Base-by-base conservation (phyloP, 139 green algal species). In the Closterium sp. region DNA sequence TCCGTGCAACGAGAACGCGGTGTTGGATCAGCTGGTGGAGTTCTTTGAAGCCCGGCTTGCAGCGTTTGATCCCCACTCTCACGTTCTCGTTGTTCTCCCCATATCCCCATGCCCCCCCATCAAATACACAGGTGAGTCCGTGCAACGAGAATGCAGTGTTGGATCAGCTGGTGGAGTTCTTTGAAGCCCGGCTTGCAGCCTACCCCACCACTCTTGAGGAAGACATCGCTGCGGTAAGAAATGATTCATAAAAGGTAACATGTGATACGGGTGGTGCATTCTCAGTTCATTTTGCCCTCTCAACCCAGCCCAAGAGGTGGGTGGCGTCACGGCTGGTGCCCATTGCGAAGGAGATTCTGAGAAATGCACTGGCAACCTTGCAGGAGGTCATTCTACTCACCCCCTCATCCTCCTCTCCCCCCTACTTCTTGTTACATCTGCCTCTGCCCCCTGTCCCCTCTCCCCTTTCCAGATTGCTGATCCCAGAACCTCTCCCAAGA, bases 181-280 rank as follows among this genome's bases (percentile, higher is more conserved):
- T 98, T 21, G 89, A 96, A 34, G 31, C 89, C 70, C 89, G 96
- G 1, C 88, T 97, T n/a, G n/a, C 50, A 31, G 87, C 92, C 22
- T 97, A 98, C 88, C 92, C 87, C 7, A 97, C 95, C 0, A 95
- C 86, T 0, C 84, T 95, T 1, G 94, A 96, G 92, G 85, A 97
- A 92, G 96, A 98, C 91, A 88, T 96, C 17, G 42, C 29, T 73
- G 89, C 93, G 92, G 92, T 94, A 89, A 89, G 50, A 73, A 11
- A 73, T 73, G 50, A 73, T 22, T 73, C 17, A 11, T 73, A 24
- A 45, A 45, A 45, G 38, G 38, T 27, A 45, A 38, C 32, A 38
- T 38, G 32, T 38, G 32, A 38, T 3, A 38, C 2, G 32, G 3
- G 2, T 38, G 32, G 3, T 3, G 32, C 32, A 38, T 2, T 38